Base-by-base conservation (phyloP, 2,329 filamentous ascomycete genomes). In the Epichloe glyceriae region DNA sequence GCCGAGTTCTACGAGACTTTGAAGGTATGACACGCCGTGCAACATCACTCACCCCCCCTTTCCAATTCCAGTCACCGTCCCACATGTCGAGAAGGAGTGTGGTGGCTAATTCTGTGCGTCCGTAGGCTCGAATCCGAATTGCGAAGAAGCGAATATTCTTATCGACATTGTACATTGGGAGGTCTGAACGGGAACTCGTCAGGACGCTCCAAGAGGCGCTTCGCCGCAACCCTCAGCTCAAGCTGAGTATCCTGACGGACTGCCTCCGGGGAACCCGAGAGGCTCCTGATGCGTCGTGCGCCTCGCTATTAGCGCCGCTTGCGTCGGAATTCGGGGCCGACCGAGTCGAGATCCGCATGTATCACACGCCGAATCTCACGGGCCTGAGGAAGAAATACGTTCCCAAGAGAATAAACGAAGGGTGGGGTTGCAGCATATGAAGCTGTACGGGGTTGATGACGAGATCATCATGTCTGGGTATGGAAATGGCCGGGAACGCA, bases 341-440 rank as follows among this genome's bases (percentile, higher is more conserved):
- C 1, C 79, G 91, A 38, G 89, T 98, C 40, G 88, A 96, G 62
- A 82, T 98, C 55, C 85, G 90, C 59, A 94, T 98, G 89, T 98
- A 94, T 63, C 93, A 98, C 67, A 98, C 93, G 1, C 93, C 93
- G 0, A 98, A 98, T 61, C 70, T 98, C 56, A 95, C 87, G 3
- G 93, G 93, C 0, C 59, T 94, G 52, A 80, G 84, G 47, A 97
- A 97, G 69, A 82, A 83, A 60, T 73, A 86, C 57, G 80, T 97
- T 2, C 93, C 93, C 0, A 87, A 81, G 62, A 78, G 93, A 19
- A 91, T 98, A 64, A 98, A 98, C 59, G 93, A 98, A 69, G 93
- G 93, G 17, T 98, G 93, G 93, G 93, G 1, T 70, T 98, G 54
- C 93, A 98, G 64, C 93, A 98, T 64, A 98, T 98, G 91, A 98